Evolutionary conservation across 2,329 filamentous ascomycete species (phyloP).

Genomic region (Penicillium sp.): DNA sequence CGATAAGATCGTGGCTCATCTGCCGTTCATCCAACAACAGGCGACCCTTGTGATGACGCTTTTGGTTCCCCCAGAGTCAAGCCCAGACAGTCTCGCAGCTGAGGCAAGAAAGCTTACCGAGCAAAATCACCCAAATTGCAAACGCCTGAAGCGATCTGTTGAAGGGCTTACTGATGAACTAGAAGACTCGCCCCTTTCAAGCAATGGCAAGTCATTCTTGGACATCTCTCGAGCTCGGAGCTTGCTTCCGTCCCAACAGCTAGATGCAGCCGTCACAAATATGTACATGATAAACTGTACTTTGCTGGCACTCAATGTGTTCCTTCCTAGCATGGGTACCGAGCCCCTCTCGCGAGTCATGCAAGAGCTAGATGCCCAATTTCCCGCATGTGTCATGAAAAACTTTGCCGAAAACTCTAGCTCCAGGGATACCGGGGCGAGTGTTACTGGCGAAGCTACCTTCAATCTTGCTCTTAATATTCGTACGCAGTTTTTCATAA

Average conservation of each 20-base stretch:
- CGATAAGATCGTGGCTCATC: background rate
- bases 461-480: slow-evolving; percentile 54
- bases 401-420: slow-evolving; percentile 22
- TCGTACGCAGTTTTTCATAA: slow-evolving; percentile 55
- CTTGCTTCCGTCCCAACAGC: slow-evolving; percentile 30
- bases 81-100: slow-evolving; percentile 1
- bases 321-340: slow-evolving; percentile 31
- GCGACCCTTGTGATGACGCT: slow-evolving; percentile 12
- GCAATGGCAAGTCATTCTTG: slow-evolving; percentile 37
- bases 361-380: slow-evolving; percentile 34
- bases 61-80: background rate
- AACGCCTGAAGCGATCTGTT: slow-evolving; percentile 23
- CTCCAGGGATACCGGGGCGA: slow-evolving; percentile 35
- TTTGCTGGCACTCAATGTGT: slow-evolving; percentile 41
- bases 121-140: background rate
- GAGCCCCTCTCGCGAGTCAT: slow-evolving; percentile 23
- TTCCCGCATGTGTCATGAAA: slow-evolving; percentile 38
- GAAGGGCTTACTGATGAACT: slow-evolving; percentile 27
- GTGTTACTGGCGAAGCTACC: slow-evolving; percentile 42
- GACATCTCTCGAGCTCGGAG: slow-evolving; percentile 30
- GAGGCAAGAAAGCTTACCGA: slow-evolving; percentile 4
- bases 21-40: slow-evolving; percentile 23
- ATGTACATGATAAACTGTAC: slow-evolving; percentile 47
- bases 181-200: slow-evolving; percentile 23
- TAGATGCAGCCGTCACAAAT: slow-evolving; percentile 36